Percentiles rank a stretch among this genome's conserved stretches.
phyloP scores from a whole-genome alignment of 2,329 filamentous ascomycete genomes.

The Cladosporium sp. region DNA sequence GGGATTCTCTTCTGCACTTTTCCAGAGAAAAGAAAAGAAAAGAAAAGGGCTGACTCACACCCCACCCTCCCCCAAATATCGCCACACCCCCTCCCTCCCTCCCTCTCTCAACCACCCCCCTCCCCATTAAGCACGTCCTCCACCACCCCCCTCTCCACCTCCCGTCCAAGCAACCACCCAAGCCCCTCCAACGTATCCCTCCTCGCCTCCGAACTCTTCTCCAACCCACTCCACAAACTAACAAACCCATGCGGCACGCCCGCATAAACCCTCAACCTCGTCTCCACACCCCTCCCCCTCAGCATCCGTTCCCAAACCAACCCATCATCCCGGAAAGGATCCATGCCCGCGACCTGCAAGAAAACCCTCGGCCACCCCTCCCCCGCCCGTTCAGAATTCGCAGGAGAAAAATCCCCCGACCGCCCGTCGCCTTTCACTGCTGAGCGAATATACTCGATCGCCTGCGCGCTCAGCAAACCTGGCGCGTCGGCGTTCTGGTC shows the following conservation, averaged over 20 bases:
- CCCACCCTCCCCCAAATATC: no score
- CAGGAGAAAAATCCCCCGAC: slow-evolving; percentile 18
- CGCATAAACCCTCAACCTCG: slow-evolving; percentile 40
- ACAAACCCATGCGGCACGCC: slow-evolving; percentile 42
- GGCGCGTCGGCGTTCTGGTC: slow-evolving; percentile 40
- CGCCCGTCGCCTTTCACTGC: slow-evolving; percentile 29
- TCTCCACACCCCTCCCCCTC: slow-evolving; percentile 41
- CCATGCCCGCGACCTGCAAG: slow-evolving; percentile 48
- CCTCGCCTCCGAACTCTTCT: slow-evolving; percentile 22
- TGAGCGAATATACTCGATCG: slow-evolving; percentile 21
- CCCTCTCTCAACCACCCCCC: no score
- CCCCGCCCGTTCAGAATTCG: no score
- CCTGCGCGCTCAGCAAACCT: slow-evolving; percentile 26
- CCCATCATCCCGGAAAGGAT: slow-evolving; percentile 49
- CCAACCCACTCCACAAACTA: slow-evolving; percentile 29
- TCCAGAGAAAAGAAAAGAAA: no score
- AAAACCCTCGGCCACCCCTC: slow-evolving; percentile 43
- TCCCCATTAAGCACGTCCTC: not conserved
- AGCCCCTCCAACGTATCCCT: slow-evolving; percentile 30
- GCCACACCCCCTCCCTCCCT: no score
- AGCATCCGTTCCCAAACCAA: slow-evolving; percentile 49
- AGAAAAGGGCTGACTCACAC: no score
- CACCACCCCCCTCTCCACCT: not conserved
- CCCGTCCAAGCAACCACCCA: slow-evolving; percentile 31
- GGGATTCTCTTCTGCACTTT: no score